Percentiles rank a stretch among this genome's conserved stretches.
Evolutionary conservation across 257 asterid genomes (phyloP).

Genomic region (Anisodus tanguticus): DNA sequence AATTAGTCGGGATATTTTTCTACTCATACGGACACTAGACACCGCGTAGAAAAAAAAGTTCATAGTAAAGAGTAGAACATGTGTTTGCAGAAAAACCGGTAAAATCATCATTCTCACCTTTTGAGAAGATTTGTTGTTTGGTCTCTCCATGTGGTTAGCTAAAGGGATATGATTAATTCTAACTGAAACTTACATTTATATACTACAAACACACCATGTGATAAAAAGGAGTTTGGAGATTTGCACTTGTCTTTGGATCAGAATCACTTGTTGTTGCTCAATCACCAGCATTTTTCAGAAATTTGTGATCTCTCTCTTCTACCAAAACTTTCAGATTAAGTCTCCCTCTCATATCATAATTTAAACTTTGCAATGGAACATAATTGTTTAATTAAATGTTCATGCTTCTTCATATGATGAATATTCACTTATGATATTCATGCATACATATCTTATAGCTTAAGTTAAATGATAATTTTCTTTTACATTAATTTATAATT

Average conservation of each 20-base stretch:
- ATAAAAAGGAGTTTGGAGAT: constrained; percentile 46
- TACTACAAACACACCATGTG: constrained; percentile 26
- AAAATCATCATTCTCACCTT: constrained; percentile 43
- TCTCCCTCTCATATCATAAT: constrained; percentile 47
- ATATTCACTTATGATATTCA: constrained; percentile 26
- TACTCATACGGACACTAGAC: neutral
- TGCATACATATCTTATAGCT: constrained; percentile 34
- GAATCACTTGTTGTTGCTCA: constrained; percentile 55
- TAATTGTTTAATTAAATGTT: neutral
- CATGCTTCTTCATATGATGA: neutral
- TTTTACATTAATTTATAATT: constrained; percentile 11
- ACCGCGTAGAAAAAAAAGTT: neutral
- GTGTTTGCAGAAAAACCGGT: neutral
- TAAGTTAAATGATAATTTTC: constrained; percentile 12
- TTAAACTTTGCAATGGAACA: constrained; percentile 4
- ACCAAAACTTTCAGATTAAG: constrained; percentile 64
- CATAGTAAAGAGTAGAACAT: neutral
- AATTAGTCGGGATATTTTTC: no score
- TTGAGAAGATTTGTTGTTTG: constrained; percentile 54
- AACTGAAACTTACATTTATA: constrained; percentile 38
- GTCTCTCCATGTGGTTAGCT: constrained; percentile 49
- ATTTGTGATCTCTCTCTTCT: constrained; percentile 35
- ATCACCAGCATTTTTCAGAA: constrained; percentile 42
- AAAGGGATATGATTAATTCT: constrained; percentile 33
- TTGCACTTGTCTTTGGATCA: constrained; percentile 45